Evolutionary conservation across 83 land plant species (phyloP).

Genomic region (Larix sibirica): DNA sequence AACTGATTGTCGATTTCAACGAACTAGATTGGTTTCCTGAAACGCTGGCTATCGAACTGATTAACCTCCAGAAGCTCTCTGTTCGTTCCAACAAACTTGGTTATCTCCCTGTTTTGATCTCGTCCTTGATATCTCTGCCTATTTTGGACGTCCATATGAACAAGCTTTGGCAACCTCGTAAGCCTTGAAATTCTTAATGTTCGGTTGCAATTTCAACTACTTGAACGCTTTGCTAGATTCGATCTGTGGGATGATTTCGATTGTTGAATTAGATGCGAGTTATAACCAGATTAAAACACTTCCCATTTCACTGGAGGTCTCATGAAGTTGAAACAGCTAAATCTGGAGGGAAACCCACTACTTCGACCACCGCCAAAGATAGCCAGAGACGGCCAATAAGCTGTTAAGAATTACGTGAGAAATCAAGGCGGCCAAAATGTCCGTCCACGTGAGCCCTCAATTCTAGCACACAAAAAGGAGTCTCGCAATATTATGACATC

Average conservation of each 20-base stretch:
- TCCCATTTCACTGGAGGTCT: not conserved
- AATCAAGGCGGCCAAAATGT: too few relatives aligned
- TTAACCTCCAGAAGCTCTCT: conserved; percentile 4
- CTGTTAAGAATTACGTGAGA: not conserved
- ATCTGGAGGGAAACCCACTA: conserved; percentile 12
- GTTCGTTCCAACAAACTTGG: conserved; percentile 17
- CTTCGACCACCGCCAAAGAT: not conserved
- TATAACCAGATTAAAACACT: not conserved
- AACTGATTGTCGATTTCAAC: conserved; percentile 20
- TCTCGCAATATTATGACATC: too few relatives aligned
- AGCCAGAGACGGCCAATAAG: not conserved
- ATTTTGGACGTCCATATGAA: conserved; percentile 21
- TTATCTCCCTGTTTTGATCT: conserved; percentile 10
- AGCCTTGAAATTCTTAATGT: conserved; percentile 1
- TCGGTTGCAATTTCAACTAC: conserved; percentile 21
- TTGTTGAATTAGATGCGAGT: not conserved
- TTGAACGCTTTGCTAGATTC: not conserved
- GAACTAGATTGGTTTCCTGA: conserved; percentile 14
- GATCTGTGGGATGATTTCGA: not conserved
- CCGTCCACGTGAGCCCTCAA: too few relatives aligned
- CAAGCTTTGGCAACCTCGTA: conserved; percentile 14
- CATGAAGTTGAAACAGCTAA: not conserved
- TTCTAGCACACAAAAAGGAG: too few relatives aligned
- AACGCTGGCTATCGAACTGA: not conserved
- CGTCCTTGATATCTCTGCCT: not conserved